phyloP scores from a whole-genome alignment of 106 monocot genomes.

The Allium sativum region DNA sequence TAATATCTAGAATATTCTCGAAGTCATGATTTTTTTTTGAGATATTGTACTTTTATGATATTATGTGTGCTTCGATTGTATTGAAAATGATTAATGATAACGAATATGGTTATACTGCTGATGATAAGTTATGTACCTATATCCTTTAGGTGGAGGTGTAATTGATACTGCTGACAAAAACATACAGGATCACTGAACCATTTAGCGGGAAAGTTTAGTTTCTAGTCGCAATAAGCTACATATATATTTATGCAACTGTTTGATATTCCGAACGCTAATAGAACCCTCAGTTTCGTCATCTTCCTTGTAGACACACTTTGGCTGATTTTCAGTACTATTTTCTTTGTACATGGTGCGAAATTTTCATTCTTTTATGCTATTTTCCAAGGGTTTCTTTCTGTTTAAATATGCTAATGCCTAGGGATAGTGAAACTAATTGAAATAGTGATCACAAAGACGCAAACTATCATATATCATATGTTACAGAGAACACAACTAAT shows the following conservation, averaged over 20 bases:
- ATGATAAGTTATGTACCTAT: too few relatives aligned
- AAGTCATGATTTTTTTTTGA: too few relatives aligned
- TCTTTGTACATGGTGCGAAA: constrained; percentile 2
- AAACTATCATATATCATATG: background rate
- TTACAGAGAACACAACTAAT: background rate
- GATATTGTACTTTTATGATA: too few relatives aligned
- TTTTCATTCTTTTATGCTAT: background rate
- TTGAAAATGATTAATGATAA: too few relatives aligned
- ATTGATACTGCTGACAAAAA: too few relatives aligned
- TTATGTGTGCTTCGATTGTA: too few relatives aligned
- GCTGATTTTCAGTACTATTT: constrained; percentile 5
- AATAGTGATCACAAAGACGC: background rate
- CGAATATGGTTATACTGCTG: too few relatives aligned
- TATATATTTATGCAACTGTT: background rate
- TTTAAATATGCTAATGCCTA: background rate
- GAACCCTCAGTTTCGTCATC: constrained; percentile 3
- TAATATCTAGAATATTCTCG: too few relatives aligned
- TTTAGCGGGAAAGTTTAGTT: constrained; percentile 3
- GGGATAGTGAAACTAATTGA: background rate
- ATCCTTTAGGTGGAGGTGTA: too few relatives aligned
- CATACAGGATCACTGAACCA: too few relatives aligned
- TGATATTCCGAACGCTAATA: background rate
- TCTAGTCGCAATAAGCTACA: background rate
- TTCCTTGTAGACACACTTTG: constrained; percentile 5
- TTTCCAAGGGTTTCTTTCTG: background rate